phyloP scores from a whole-genome alignment of 306 rosid species.

The Lotus japonicus region DNA sequence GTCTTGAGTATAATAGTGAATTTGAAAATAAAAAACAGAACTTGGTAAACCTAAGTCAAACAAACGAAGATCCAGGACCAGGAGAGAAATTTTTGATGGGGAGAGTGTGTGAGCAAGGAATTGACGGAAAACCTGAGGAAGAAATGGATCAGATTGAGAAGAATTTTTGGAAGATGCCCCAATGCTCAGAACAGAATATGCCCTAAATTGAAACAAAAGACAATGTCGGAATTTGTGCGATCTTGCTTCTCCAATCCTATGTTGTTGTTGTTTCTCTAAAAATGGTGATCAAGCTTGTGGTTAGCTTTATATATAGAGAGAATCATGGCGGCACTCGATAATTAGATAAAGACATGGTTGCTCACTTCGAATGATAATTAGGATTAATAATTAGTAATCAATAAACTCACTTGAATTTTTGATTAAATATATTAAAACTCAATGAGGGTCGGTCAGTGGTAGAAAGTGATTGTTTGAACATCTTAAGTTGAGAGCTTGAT shows the following conservation, averaged over 20 bases:
- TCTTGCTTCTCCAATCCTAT: background rate
- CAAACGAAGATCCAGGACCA: background rate
- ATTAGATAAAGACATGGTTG: background rate
- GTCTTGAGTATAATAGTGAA: background rate
- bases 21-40: background rate
- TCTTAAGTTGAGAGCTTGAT: no score
- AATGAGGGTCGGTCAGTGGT: no score
- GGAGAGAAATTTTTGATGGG: background rate
- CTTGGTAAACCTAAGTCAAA: background rate
- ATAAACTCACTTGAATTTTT: no score
- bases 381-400: no score
- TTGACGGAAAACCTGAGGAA: slow-evolving; percentile 13
- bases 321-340: background rate
- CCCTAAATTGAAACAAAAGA: background rate
- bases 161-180: slow-evolving; percentile 11
- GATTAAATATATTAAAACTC: no score
- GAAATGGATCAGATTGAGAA: background rate
- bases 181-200: background rate
- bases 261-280: no score
- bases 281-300: background rate
- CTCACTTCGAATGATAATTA: no score
- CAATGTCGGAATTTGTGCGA: background rate
- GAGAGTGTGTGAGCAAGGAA: background rate
- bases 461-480: no score
- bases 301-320: background rate